phyloP scores from a whole-genome alignment of 345 rosid species.

The Eucalyptus curtisii region DNA sequence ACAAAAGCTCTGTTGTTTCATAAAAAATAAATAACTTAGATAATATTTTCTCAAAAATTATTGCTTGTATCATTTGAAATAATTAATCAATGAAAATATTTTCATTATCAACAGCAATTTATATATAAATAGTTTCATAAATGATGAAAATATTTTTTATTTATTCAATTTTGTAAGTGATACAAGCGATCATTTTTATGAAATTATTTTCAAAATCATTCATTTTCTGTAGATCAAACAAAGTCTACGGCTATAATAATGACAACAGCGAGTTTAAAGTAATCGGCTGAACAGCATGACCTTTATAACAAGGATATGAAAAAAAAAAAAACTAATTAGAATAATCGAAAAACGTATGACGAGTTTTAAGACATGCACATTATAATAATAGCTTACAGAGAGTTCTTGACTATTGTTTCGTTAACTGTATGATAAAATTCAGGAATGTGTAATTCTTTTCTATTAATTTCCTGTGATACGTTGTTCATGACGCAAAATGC shows the following conservation, averaged over 20 bases:
- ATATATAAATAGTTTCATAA: no score
- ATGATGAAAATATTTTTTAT: no score
- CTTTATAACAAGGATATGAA: background rate
- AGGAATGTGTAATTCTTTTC: background rate
- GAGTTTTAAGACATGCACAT: background rate
- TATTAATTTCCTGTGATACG: background rate
- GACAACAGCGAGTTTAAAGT: background rate
- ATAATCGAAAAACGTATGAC: background rate
- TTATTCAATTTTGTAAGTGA: background rate
- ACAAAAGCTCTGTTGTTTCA: background rate
- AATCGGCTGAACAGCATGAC: background rate
- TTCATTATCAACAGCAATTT: no score
- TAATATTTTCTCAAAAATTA: no score
- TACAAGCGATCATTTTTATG: no score
- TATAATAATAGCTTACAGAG: background rate
- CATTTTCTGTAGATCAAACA: background rate
- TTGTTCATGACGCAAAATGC: background rate
- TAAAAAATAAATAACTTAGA: no score
- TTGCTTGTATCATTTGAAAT: no score
- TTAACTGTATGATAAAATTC: background rate
- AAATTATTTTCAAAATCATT: no score
- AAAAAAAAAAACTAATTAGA: background rate
- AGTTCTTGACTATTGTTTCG: background rate
- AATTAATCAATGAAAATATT: no score
- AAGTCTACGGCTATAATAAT: background rate